Percentiles rank a stretch among this genome's conserved stretches.
Evolutionary conservation across 495 filamentous ascomycete species (phyloP).

Genomic region (Xylaria acuta): DNA sequence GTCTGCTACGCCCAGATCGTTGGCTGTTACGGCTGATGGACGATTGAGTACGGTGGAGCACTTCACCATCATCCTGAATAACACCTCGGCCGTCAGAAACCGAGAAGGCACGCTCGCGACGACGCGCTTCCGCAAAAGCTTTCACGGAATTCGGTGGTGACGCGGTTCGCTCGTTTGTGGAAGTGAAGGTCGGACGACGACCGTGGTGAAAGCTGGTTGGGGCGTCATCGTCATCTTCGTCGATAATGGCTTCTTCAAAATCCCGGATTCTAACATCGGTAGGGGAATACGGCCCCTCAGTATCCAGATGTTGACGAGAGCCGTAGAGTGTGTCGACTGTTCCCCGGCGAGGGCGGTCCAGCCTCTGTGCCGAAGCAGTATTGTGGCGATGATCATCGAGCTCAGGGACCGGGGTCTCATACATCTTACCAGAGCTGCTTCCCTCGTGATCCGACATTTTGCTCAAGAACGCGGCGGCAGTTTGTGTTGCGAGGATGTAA

Average conservation of each 20-base stretch:
- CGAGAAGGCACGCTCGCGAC: slow-evolving; percentile 63
- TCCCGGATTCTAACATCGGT: slow-evolving; percentile 47
- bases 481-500: slow-evolving; percentile 25
- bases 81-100: slow-evolving; percentile 48
- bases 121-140: slow-evolving; percentile 84
- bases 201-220: slow-evolving; percentile 46
- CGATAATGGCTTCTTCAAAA: slow-evolving; percentile 81
- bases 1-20: slow-evolving; percentile 49
- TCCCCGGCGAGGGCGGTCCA: slow-evolving; percentile 59
- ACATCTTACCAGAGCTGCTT: slow-evolving; percentile 51
- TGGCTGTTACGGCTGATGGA: slow-evolving; percentile 64
- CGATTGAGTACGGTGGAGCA: slow-evolving; percentile 75
- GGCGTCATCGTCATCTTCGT: slow-evolving; percentile 72
- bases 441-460: slow-evolving; percentile 67
- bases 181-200: slow-evolving; percentile 55
- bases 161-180: slow-evolving; percentile 61
- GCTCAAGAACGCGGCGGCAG: slow-evolving; percentile 21
- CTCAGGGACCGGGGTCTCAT: slow-evolving; percentile 83
- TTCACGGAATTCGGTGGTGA: slow-evolving; percentile 98
- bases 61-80: slow-evolving; percentile 62
- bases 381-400: slow-evolving; percentile 94
- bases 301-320: slow-evolving; percentile 48
- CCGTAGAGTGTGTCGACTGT: slow-evolving; percentile 61
- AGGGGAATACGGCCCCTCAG: slow-evolving; percentile 42
- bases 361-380: slow-evolving; percentile 66